Evolutionary conservation across 192 early-diverging fungal genomes (phyloP).

Genomic region (Coemansia guatemalensis): DNA sequence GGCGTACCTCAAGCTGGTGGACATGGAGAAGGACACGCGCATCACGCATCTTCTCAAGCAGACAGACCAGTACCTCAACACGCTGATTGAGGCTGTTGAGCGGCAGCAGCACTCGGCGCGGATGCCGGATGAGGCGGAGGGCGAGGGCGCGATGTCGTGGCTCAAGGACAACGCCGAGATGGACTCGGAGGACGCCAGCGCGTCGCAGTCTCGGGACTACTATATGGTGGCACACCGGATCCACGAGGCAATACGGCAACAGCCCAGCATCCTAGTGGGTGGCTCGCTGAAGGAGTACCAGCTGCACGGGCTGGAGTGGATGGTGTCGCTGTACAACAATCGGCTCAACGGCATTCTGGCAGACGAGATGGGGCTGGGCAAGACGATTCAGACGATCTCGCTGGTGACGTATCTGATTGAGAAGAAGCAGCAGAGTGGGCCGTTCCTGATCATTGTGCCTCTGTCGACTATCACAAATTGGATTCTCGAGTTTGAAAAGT

Average conservation of each 20-base stretch:
- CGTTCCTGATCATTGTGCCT: slow-evolving; percentile 96
- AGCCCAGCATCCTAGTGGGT: slow-evolving; percentile 83
- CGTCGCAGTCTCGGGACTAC: slow-evolving; percentile 63
- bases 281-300: slow-evolving; percentile 96
- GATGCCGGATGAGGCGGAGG: slow-evolving; percentile 39
- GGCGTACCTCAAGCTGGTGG: slow-evolving; percentile 92
- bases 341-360: slow-evolving; percentile 96
- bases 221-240: slow-evolving; percentile 87
- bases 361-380: slow-evolving; percentile 92
- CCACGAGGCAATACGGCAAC: slow-evolving; percentile 74
- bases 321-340: slow-evolving; percentile 99
- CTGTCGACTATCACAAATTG: slow-evolving; percentile 97
- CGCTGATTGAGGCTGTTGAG: slow-evolving; percentile 81
- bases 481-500: slow-evolving; percentile 96
- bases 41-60: slow-evolving; percentile 89
- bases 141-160: slow-evolving; percentile 29
- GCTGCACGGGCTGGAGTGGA: slow-evolving; percentile 97
- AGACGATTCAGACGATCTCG: slow-evolving; percentile 95
- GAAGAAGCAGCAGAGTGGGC: slow-evolving; percentile 89
- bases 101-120: slow-evolving; percentile 72
- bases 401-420: slow-evolving; percentile 96
- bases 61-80: slow-evolving; percentile 82
- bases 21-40: slow-evolving; percentile 95
- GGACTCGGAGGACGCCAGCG: slow-evolving; percentile 48
- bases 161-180: slow-evolving; percentile 36